phyloP scores from a whole-genome alignment of 176 grass and related monocot species.

The Elymus sibiricus region DNA sequence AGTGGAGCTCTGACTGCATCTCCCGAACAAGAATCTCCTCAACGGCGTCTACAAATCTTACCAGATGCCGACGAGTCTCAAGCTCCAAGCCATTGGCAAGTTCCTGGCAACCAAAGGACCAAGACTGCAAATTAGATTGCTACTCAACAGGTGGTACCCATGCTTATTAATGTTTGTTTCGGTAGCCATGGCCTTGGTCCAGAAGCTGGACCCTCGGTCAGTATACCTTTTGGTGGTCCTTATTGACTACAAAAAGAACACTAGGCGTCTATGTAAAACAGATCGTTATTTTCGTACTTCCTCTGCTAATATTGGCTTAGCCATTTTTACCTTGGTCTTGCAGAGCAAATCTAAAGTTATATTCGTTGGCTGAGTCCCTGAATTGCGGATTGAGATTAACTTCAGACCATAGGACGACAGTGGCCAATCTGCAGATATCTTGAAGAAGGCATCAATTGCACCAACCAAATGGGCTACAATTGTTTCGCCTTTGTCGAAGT shows the following conservation, averaged over 20 bases:
- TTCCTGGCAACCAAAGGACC: constrained; percentile 39
- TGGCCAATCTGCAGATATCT: constrained; percentile 74
- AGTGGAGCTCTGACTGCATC: constrained; percentile 46
- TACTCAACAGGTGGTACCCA: neutral
- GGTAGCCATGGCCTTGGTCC: neutral
- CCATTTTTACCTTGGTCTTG: constrained; percentile 68
- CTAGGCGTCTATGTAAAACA: neutral
- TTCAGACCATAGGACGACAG: constrained; percentile 52
- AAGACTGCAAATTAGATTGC: neutral
- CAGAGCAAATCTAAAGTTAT: constrained; percentile 58
- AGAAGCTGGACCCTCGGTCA: no score
- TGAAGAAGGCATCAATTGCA: constrained; percentile 78
- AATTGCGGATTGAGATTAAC: constrained; percentile 62
- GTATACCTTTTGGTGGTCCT: neutral
- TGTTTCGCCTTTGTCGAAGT: constrained; percentile 61
- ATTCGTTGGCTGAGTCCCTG: constrained; percentile 35
- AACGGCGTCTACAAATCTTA: constrained; percentile 61
- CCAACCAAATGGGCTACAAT: constrained; percentile 70
- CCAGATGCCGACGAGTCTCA: constrained; percentile 57
- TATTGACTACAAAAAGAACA: neutral
- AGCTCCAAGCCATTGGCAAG: constrained; percentile 64
- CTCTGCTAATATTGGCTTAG: neutral
- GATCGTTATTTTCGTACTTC: neutral
- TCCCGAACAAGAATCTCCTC: constrained; percentile 74
- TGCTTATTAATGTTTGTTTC: neutral